Percentiles rank a stretch among this genome's conserved stretches.
Evolutionary conservation across 2,329 filamentous ascomycete genomes (phyloP).

Genomic region (Colletotrichum sp.): DNA sequence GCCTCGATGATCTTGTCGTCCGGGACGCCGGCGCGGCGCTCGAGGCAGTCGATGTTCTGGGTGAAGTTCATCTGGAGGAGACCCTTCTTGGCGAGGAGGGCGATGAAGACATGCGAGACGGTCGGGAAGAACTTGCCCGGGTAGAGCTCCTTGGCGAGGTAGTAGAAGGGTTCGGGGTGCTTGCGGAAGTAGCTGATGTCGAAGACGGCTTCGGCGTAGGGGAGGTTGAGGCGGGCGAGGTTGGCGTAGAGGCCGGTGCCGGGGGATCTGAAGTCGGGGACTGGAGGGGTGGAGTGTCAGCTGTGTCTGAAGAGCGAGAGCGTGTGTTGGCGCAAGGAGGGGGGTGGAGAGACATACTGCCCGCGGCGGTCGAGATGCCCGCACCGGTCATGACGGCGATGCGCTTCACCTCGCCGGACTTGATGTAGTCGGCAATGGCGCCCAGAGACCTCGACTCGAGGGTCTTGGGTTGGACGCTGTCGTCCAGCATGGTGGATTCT

Average conservation of each 20-base stretch:
- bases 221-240: slow-evolving; percentile 82
- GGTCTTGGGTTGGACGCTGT: slow-evolving; percentile 66
- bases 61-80: slow-evolving; percentile 88
- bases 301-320: fast-evolving
- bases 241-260: slow-evolving; percentile 95
- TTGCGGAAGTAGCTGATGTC: slow-evolving; percentile 87
- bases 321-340: slow-evolving; percentile 13
- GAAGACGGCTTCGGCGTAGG: slow-evolving; percentile 91
- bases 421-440: slow-evolving; percentile 82
- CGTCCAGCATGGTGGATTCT: slow-evolving; percentile 70
- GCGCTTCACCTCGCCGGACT: slow-evolving; percentile 66
- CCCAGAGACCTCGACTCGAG: slow-evolving; percentile 73
- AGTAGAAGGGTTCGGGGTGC: slow-evolving; percentile 90
- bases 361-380: slow-evolving; percentile 80
- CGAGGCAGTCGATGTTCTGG: slow-evolving; percentile 97
- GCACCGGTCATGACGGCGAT: slow-evolving; percentile 93
- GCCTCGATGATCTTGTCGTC: slow-evolving; percentile 86
- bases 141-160: slow-evolving; percentile 89
- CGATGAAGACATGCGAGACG: slow-evolving; percentile 87
- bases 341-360: slow-evolving; percentile 49
- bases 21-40: slow-evolving; percentile 85
- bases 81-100: slow-evolving; percentile 79
- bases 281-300: slow-evolving; percentile 42
- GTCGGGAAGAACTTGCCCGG: slow-evolving; percentile 90
- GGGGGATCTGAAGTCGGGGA: slow-evolving; percentile 94